phyloP scores from a whole-genome alignment of 176 grass and related monocot species.

The Pharus latifolius region DNA sequence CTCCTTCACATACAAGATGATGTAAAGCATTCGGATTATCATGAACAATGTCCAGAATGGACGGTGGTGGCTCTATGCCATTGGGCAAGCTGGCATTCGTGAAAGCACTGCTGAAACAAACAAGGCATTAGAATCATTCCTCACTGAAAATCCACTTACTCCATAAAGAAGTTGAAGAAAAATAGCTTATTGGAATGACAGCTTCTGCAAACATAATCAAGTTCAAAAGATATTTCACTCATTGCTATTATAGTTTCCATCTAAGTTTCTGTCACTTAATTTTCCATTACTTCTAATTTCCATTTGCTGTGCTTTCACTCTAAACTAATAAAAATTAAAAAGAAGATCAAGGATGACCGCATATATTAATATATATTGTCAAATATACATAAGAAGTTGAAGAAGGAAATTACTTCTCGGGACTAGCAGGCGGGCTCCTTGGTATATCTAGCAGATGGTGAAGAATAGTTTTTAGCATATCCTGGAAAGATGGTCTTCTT shows the following conservation, averaged over 20 bases:
- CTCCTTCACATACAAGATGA: conserved; percentile 80
- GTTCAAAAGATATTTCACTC: background rate
- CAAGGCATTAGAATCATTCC: conserved; percentile 12
- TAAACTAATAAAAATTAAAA: conserved; percentile 12
- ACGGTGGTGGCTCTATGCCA: conserved; percentile 47
- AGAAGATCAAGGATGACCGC: background rate
- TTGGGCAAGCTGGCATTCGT: conserved; percentile 48
- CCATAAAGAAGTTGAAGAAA: conserved; percentile 15
- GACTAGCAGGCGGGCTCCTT: conserved; percentile 77
- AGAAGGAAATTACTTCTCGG: conserved; percentile 57
- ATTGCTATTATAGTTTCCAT: background rate
- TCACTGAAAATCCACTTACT: background rate
- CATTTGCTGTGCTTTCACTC: background rate
- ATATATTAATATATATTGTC: background rate
- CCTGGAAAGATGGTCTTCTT: conserved; percentile 86
- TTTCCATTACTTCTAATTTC: too few relatives aligned
- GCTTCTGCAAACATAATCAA: background rate
- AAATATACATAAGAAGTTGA: background rate
- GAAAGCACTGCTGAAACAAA: conserved; percentile 57
- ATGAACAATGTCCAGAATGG: conserved; percentile 58
- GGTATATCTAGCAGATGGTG: conserved; percentile 92
- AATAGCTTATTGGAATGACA: background rate
- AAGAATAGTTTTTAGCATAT: conserved; percentile 96
- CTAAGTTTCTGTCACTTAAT: conserved; percentile 5
- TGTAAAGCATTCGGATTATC: conserved; percentile 86